These are phyloP conservation scores for Curvularia verruculosa DNA, from an alignment of 2,329 filamentous ascomycete species.

Conservation along the genomic window DNA sequence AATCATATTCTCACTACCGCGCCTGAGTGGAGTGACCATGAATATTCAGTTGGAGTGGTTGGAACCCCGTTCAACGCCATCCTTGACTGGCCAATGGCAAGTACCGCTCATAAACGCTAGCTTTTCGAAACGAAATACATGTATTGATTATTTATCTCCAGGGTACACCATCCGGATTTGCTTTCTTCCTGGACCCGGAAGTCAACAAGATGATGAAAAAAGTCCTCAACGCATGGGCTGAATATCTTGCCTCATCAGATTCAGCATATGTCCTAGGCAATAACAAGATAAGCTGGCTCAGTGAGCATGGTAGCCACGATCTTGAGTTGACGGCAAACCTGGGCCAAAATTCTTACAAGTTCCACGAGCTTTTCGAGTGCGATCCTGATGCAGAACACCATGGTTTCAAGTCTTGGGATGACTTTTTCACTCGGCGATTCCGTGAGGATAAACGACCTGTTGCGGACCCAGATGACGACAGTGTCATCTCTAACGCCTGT, in stretches of 20 bases:
- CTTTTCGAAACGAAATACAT: constrained; percentile 20
- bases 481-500: constrained; percentile 67
- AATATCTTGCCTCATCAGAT: constrained; percentile 42
- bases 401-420: constrained; percentile 72
- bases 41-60: constrained; percentile 52
- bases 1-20: constrained; percentile 60
- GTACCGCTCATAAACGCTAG: neutral
- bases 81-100: constrained; percentile 65
- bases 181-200: constrained; percentile 52
- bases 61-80: constrained; percentile 64
- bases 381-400: constrained; percentile 61
- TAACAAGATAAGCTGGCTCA: constrained; percentile 51
- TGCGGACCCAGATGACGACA: constrained; percentile 60
- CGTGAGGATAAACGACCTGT: constrained; percentile 63
- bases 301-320: constrained; percentile 47
- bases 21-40: constrained; percentile 51
- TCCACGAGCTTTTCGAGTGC: constrained; percentile 67
- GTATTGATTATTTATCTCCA: neutral
- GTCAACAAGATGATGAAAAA: constrained; percentile 58
- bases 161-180: constrained; percentile 54
- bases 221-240: constrained; percentile 58
- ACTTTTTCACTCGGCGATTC: constrained; percentile 70
- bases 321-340: constrained; percentile 27
- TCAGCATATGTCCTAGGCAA: constrained; percentile 49
- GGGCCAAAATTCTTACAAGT: constrained; percentile 47